Percentiles rank a stretch among this genome's conserved stretches.
phyloP scores from a whole-genome alignment of 495 filamentous ascomycete genomes.

The Evernia prunastri region DNA sequence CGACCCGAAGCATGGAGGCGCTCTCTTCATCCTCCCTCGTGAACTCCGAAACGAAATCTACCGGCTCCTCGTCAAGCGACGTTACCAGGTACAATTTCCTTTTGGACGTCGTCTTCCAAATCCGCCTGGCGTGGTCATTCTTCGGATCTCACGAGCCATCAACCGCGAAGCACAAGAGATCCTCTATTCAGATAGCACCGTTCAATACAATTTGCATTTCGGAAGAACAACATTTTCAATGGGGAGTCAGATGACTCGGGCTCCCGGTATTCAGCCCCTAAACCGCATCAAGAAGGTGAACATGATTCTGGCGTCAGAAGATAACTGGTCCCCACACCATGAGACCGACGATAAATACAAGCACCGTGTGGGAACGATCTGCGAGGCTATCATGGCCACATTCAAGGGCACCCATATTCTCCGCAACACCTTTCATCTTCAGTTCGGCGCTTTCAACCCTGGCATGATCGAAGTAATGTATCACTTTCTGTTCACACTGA shows the following conservation, averaged over 20 bases:
- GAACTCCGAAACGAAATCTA: too few species aligned
- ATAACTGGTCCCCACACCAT: too few species aligned
- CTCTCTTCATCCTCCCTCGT: too few species aligned
- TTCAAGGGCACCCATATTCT: not conserved
- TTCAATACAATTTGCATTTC: not conserved
- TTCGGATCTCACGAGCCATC: not conserved
- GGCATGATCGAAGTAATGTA: not conserved
- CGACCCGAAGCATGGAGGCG: too few species aligned
- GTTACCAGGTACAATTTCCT: too few species aligned
- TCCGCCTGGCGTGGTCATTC: not conserved
- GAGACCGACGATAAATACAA: not conserved
- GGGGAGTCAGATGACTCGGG: not conserved
- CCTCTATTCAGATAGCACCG: not conserved
- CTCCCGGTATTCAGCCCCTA: not conserved
- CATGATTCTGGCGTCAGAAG: too few species aligned
- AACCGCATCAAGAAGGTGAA: not conserved
- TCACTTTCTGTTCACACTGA: not conserved
- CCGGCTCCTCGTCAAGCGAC: too few species aligned
- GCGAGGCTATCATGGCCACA: not conserved
- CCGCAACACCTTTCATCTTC: not conserved
- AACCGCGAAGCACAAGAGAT: not conserved
- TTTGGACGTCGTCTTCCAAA: too few species aligned
- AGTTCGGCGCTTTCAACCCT: not conserved
- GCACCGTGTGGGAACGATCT: not conserved
- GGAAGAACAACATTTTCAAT: too few species aligned